Evolutionary conservation across 2,329 filamentous ascomycete genomes (phyloP), one percentile per base, ranked within the genome.

Genomic region (Trichoderma sp.): DNA sequence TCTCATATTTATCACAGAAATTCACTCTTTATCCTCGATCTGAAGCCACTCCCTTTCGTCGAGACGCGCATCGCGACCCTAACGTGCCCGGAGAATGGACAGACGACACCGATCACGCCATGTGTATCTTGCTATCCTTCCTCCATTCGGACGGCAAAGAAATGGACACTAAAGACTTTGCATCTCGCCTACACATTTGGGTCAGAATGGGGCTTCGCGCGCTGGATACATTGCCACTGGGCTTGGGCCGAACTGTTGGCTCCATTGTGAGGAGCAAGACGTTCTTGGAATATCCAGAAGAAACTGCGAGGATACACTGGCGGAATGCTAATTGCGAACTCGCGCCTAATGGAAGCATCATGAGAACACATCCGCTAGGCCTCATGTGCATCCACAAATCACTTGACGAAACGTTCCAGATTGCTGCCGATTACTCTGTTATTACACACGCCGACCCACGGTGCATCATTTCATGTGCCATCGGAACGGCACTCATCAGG

Each of bases 61-160:
- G 82, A n/a, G 88, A 89, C 77, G 78, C 80, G 6, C 87, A 89
- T 77, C 83, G 87, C 66, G 82, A 83, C 69, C 85, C 85, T 33
- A 85, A 87, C 45, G 78, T 80, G 3, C 78, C 82, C 0, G 84
- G 85, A 29, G 84, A 86, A 56, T 89, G 88, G 88, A 90, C 88
- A 0, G 88, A 90, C 76, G 88, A 90, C 79, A 90, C 88, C 0
- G 88, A 89, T 77, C 88, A 90, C 79, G 85, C 88, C 3, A 82
- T 89, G 24, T 80, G 89, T 1, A 85, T 86, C 72, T 78, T 89
- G 3, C 83, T 89, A 3, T 87, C 85, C 6, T 90, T 84, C 45
- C 79, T 88, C 29, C 85, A 88, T 66, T 83, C 80, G n/a, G 82
- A 85, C 45, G 86, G 85, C 12, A 81, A 81, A 27, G 71, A 77